Percentiles rank a stretch among this genome's conserved stretches.
Conservation (phyloP, 768 basidiomycete genomes). For the Suillus variegatus region DNA sequence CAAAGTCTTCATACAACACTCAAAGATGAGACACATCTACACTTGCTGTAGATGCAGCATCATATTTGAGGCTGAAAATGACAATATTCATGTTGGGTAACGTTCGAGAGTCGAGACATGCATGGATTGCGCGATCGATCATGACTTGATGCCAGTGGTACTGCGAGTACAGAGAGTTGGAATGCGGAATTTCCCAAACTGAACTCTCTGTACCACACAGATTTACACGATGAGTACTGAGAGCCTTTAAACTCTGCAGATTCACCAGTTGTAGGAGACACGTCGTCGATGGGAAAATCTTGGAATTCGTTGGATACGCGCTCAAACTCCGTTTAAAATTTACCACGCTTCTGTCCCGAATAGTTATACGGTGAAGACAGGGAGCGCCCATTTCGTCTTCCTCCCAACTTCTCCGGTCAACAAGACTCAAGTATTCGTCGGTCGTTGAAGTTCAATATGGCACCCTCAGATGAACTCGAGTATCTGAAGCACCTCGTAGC, state of each 20-base stretch:
- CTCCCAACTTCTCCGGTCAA: not conserved
- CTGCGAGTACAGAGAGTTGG: too few relatives aligned
- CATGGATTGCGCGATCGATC: too few relatives aligned
- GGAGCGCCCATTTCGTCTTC: slow-evolving; percentile 1
- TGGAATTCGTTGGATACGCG: not conserved
- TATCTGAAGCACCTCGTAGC: slow-evolving; percentile 92
- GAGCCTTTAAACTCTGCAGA: not conserved
- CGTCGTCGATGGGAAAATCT: not conserved
- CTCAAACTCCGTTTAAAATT: slow-evolving; percentile 4
- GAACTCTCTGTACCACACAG: too few relatives aligned
- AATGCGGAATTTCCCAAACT: too few relatives aligned
- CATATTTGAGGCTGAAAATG: not conserved
- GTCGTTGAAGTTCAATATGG: slow-evolving; percentile 40
- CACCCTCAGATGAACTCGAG: slow-evolving; percentile 77
- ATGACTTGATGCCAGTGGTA: too few relatives aligned
- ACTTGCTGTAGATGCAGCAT: not conserved
- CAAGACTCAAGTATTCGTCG: not conserved
- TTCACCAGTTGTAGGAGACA: not conserved
- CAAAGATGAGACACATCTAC: not conserved
- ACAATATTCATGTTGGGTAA: too few relatives aligned
- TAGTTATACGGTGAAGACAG: not conserved
- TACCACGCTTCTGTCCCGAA: not conserved
- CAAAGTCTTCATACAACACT: not conserved
- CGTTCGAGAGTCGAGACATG: too few relatives aligned
- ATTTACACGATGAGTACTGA: too few relatives aligned